These are phyloP conservation scores for Rhazya stricta DNA, from an alignment of 257 asterid genomes.

Conservation along the genomic window DNA sequence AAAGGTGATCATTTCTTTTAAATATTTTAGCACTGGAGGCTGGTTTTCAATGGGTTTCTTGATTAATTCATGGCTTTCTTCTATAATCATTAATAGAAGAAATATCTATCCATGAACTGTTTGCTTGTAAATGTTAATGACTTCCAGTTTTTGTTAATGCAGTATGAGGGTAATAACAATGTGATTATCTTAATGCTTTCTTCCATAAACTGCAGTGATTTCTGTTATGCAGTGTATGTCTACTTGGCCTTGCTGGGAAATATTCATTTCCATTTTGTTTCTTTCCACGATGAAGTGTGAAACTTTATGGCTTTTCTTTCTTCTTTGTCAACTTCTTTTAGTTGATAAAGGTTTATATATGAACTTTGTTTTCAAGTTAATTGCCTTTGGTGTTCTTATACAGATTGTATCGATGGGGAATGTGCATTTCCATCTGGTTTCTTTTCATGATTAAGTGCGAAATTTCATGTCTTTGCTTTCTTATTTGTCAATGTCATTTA, in stretches of 20 bases:
- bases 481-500: not conserved
- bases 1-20: constrained; percentile 44
- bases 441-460: too few species aligned
- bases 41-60: not conserved
- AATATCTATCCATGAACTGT: not conserved
- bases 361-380: not conserved
- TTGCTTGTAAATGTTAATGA: not conserved
- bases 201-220: not conserved
- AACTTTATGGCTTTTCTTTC: not conserved
- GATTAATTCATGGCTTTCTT: not conserved
- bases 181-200: not conserved
- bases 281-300: not conserved
- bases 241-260: not conserved
- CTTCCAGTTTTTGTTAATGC: not conserved
- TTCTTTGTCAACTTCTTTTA: not conserved
- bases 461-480: not conserved
- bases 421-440: not conserved
- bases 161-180: not conserved
- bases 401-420: too few species aligned
- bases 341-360: not conserved
- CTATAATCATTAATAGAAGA: not conserved
- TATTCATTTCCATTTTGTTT: not conserved
- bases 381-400: constrained; percentile 1
- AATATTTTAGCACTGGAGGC: not conserved
- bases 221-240: not conserved